Evolutionary conservation across 177 flowering plant species (phyloP), one percentile per base, ranked within the genome.

Genomic region (Vitis hybrid): DNA sequence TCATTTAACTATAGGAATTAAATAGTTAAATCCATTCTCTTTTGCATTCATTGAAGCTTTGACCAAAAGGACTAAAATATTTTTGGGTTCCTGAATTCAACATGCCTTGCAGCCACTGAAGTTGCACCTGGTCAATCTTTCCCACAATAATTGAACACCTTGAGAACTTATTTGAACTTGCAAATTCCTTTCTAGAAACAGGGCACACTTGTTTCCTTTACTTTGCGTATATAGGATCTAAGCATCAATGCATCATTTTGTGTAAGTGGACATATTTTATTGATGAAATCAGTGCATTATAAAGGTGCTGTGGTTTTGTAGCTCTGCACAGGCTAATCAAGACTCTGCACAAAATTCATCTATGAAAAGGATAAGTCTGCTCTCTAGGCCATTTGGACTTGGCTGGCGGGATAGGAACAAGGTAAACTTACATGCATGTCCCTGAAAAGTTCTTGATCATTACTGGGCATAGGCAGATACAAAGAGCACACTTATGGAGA

Each of bases 401-500:
- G 93, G 90, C n/a, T 90, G 96, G 98, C 92, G 90, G 18, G 96
- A 94, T 75, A 87, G 71, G 77, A 90, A 81, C 78, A 93, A 93
- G 98, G 97, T 90, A 71, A 64, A 22, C 7, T 11, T 50, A 13
- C 19, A 4, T 39, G 5, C 48, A 39, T 39, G 48, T 39, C 48
- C 48, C 48, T 39, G 48, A 39, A 39, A 39, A 39, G 48, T 39
- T 39, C 48, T 39, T 39, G 48, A 39, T 39, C 48, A 39, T 7
- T 39, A 39, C 48, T 39, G 48, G 48, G 48, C 48, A 39, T 39
- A 39, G 48, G 9, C 1, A 1, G 1, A 39, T 39, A 39, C 48
- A 5, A 39, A 39, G 48, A 39, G 48, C 48, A 39, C 48, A 39
- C 48, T 39, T 39, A 39, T 39, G 45, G 8, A 5, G 8, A 39